Percentiles rank a stretch among this genome's conserved stretches.
Conservation (phyloP, 768 basidiomycete species). For the Calocera cornea region DNA sequence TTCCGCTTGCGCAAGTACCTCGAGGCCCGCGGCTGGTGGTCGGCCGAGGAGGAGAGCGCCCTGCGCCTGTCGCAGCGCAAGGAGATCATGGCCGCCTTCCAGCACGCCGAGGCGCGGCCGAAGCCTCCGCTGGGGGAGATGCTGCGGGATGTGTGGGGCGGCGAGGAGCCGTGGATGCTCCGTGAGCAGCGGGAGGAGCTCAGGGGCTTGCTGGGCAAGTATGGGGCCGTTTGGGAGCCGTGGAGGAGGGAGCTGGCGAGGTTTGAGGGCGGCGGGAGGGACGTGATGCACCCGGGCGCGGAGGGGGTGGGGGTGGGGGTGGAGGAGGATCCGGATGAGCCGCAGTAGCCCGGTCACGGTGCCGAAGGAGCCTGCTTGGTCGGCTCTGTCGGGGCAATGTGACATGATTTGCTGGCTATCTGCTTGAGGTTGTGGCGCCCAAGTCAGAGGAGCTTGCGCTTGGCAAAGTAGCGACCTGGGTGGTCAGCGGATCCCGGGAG, state of each 20-base stretch:
- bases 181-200: slow-evolving; percentile 76
- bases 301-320: not conserved
- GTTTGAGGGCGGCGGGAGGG: slow-evolving; percentile 38
- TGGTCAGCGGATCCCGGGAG: too few species aligned
- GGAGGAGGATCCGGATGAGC: not conserved
- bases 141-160: slow-evolving; percentile 77
- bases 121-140: slow-evolving; percentile 61
- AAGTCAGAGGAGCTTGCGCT: too few species aligned
- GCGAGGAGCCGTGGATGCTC: slow-evolving; percentile 33
- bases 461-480: too few species aligned
- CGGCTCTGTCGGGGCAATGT: too few species aligned
- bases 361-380: too few species aligned
- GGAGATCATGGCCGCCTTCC: slow-evolving; percentile 68
- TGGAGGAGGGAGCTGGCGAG: slow-evolving; percentile 69
- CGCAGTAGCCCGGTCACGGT: too few species aligned
- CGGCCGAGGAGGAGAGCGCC: slow-evolving; percentile 53
- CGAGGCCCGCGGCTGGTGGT: slow-evolving; percentile 78
- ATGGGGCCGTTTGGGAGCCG: slow-evolving; percentile 73
- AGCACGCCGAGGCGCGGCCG: slow-evolving; percentile 55
- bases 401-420: too few species aligned
- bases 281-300: not conserved
- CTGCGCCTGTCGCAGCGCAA: slow-evolving; percentile 53
- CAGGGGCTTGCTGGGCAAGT: slow-evolving; percentile 59
- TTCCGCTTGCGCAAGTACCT: slow-evolving; percentile 73
- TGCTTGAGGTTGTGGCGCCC: too few species aligned